Evolutionary conservation across 2,329 filamentous ascomycete species (phyloP).

Genomic region (Alternaria infectoria): DNA sequence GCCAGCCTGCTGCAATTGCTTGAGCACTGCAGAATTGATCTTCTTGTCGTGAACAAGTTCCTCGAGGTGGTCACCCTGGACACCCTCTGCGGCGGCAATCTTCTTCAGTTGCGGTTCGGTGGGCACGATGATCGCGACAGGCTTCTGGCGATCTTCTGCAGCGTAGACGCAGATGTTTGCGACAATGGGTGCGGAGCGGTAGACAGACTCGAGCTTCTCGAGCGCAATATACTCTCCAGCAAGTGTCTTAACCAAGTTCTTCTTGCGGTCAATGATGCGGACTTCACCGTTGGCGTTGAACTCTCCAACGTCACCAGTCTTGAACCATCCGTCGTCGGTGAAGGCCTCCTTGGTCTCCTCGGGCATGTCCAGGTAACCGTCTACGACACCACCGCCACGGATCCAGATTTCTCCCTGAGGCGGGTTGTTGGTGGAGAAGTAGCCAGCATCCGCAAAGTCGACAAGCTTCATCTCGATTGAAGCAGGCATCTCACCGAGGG

Average conservation of each 20-base stretch:
- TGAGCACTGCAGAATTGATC: conserved; percentile 68
- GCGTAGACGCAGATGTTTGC: conserved; percentile 89
- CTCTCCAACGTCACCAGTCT: conserved; percentile 93
- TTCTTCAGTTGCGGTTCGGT: conserved; percentile 63
- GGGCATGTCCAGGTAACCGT: conserved; percentile 82
- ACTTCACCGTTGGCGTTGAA: conserved; percentile 82
- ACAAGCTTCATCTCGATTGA: conserved; percentile 90
- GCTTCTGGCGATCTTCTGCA: conserved; percentile 74
- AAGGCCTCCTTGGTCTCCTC: conserved; percentile 81
- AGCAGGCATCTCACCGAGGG: conserved; percentile 79
- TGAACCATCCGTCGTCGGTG: conserved; percentile 92
- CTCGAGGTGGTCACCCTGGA: conserved; percentile 69
- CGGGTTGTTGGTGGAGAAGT: conserved; percentile 73
- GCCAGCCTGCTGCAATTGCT: conserved; percentile 71
- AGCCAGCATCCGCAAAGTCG: conserved; percentile 86
- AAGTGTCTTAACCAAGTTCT: conserved; percentile 95
- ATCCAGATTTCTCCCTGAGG: conserved; percentile 95
- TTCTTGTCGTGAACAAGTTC: conserved; percentile 72
- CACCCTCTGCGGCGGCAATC: conserved; percentile 62
- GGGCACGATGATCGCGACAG: conserved; percentile 79
- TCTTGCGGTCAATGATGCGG: conserved; percentile 91
- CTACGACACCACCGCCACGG: conserved; percentile 75
- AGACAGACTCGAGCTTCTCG: conserved; percentile 91
- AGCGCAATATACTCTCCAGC: conserved; percentile 97
- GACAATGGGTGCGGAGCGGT: conserved; percentile 79